Base-by-base conservation (phyloP, 805 yeast species). In the Kazachstania psychrophila region DNA sequence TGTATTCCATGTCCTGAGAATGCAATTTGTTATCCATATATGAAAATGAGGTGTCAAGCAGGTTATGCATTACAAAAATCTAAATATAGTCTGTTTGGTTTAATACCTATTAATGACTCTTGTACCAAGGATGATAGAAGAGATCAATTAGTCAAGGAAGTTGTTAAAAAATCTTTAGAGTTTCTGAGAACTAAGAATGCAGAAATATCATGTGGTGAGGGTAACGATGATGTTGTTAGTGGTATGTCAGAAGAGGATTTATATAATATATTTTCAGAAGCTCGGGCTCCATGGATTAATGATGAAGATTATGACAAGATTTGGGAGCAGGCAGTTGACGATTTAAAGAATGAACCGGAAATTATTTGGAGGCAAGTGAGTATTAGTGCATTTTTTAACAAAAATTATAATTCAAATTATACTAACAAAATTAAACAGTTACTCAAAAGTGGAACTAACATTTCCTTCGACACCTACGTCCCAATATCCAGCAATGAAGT, bases 1-100 rank as follows among this genome's bases (percentile, higher is more conserved):
- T 89, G 98, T 61, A 61, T 72, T 4, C 72, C 72, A 18, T 89
- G 97, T 54, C 96, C 97, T 2, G 71, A 68, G 3, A 78, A 88
- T 60, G 92, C 88, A 0, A 65, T 73, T 26, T 89, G 97, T 60
- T 75, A 69, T 44, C 73, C 75, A 17, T 54, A 68, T 31, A 64
- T 81, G 48, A 64, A 69, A 35, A 51, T 83, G 7, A 75, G 70
- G 39, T 89, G 98, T 59, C 77, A 73, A 47, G 77, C 76, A 31
- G 94, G 79, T 39, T 64, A 69, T 36, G 78, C 79, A 12, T 66
- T 72, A 44, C 61, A 73, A 27, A 38, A 43, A 22, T 44, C 54
- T 11, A 31, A 28, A 6, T 47, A 38, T 32, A 45, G 46, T 32
- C 52, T 75, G 23, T 65, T 69, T 40, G 79, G 83, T 5, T 39